A percentile compares a stretch with the other conserved stretches of the same genome.
Evolutionary conservation across 1,284 basidiomycete species (phyloP).

Genomic region (Cerrena zonata): DNA sequence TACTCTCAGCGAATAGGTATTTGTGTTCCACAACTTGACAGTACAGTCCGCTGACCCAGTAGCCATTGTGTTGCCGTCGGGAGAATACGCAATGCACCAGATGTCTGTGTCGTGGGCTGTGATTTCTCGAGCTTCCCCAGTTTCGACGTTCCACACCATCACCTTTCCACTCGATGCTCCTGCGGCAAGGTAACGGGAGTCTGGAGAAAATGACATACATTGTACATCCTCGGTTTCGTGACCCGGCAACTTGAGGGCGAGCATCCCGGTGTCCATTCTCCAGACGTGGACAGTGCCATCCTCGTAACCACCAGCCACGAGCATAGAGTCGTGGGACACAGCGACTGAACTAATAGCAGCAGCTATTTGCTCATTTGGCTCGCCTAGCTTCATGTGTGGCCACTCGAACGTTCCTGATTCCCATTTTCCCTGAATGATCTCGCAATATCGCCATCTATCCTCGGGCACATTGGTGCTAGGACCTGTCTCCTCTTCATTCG

Average conservation of each 20-base stretch:
- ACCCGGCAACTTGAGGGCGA: slow-evolving; percentile 1
- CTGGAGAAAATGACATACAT: slow-evolving; percentile 20
- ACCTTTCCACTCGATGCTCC: slow-evolving; percentile 14
- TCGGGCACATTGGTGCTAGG: not conserved
- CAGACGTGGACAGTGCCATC: slow-evolving; percentile 8
- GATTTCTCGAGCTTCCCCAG: slow-evolving; percentile 1
- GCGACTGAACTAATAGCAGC: slow-evolving; percentile 1
- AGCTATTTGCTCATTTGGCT: not conserved
- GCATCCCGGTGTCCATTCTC: slow-evolving; percentile 8
- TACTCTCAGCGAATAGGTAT: slow-evolving; percentile 3
- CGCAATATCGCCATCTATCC: not conserved
- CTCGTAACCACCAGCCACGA: slow-evolving; percentile 7
- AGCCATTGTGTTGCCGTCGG: slow-evolving; percentile 19
- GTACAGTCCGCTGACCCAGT: slow-evolving; percentile 20
- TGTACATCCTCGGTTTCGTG: slow-evolving; percentile 15
- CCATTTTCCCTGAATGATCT: not conserved
- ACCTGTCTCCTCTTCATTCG: not conserved
- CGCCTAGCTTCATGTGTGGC: slow-evolving; percentile 6
- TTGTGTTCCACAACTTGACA: slow-evolving; percentile 20
- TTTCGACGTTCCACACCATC: slow-evolving; percentile 18
- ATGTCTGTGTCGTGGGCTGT: slow-evolving; percentile 13
- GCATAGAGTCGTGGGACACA: slow-evolving; percentile 4
- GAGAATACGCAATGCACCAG: slow-evolving; percentile 18
- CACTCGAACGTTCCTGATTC: not conserved
- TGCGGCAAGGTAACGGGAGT: slow-evolving; percentile 16